Conservation (phyloP, 352 stramenopile genomes). For the Phytophthora pseudosyringae region DNA sequence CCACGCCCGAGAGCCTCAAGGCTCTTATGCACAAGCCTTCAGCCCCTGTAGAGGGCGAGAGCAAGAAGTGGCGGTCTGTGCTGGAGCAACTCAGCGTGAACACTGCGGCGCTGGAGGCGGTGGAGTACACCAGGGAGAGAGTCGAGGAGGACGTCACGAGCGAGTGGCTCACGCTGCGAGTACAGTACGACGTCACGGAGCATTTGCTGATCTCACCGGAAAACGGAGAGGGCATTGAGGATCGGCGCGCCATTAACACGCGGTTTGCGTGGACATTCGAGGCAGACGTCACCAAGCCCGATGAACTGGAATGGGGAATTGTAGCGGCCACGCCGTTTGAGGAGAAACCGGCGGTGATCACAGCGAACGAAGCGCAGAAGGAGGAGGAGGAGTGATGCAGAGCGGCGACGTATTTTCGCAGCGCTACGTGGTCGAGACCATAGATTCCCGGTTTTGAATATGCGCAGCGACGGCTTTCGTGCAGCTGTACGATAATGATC, state of each 20-base stretch:
- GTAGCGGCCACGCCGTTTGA: constrained; percentile 43
- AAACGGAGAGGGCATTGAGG: constrained; percentile 41
- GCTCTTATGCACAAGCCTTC: constrained; percentile 39
- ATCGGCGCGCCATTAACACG: constrained; percentile 53
- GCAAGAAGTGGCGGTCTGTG: constrained; percentile 10
- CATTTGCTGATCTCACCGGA: constrained; percentile 37
- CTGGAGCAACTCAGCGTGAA: constrained; percentile 57
- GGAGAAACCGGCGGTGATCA: constrained; percentile 35
- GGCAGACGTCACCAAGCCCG: constrained; percentile 48
- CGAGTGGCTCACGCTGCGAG: constrained; percentile 56
- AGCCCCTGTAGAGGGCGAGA: constrained; percentile 24
- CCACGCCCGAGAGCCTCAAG: constrained; percentile 28
- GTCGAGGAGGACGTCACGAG: constrained; percentile 27
- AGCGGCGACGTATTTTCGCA: neutral
- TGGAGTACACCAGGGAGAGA: constrained; percentile 50
- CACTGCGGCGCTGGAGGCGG: constrained; percentile 37
- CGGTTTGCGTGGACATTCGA: constrained; percentile 66
- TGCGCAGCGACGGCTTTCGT: neutral
- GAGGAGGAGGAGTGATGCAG: constrained; percentile 5
- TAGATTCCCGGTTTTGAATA: constrained; percentile 4
- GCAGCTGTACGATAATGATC: neutral
- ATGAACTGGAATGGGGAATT: constrained; percentile 53
- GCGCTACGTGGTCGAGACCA: neutral
- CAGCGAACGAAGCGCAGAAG: constrained; percentile 4
- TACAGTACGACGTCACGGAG: constrained; percentile 58